Evolutionary conservation across 768 basidiomycete species (phyloP).

Genomic region (Mycena epipterygia): DNA sequence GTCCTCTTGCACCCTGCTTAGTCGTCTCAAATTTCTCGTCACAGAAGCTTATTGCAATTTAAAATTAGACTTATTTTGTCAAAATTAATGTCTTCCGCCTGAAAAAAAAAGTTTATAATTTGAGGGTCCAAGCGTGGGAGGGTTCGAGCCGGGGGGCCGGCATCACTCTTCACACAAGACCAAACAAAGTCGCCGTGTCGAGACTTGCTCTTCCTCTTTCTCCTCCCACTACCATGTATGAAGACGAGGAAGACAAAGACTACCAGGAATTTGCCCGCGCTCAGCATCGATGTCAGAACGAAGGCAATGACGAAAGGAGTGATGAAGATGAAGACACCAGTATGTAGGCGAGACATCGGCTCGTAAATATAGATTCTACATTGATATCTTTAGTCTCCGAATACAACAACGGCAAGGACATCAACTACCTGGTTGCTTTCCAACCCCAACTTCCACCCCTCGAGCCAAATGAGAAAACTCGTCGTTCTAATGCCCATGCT

Average conservation of each 20-base stretch:
- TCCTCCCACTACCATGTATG: too few species aligned
- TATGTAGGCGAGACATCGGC: not conserved
- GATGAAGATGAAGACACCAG: too few species aligned
- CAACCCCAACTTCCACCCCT: not conserved
- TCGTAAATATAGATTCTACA: not conserved
- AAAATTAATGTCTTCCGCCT: not conserved
- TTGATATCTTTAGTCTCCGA: not conserved
- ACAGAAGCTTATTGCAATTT: constrained; percentile 8
- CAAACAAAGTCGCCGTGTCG: not conserved
- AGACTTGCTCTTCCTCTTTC: too few species aligned
- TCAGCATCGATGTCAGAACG: too few species aligned
- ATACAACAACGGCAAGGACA: constrained; percentile 2
- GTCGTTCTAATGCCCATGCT: not conserved
- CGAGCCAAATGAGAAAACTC: not conserved
- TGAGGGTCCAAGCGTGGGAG: not conserved
- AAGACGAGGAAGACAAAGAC: too few species aligned
- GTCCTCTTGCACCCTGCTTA: too few species aligned
- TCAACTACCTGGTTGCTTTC: not conserved
- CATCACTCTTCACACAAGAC: not conserved
- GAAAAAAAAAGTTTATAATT: not conserved
- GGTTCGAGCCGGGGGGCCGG: not conserved
- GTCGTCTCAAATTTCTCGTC: too few species aligned
- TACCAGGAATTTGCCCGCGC: too few species aligned
- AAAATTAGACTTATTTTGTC: too few species aligned
- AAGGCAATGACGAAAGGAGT: too few species aligned